Base-by-base conservation (phyloP, 208 protist genomes). In the Trypanosoma scelopori region DNA sequence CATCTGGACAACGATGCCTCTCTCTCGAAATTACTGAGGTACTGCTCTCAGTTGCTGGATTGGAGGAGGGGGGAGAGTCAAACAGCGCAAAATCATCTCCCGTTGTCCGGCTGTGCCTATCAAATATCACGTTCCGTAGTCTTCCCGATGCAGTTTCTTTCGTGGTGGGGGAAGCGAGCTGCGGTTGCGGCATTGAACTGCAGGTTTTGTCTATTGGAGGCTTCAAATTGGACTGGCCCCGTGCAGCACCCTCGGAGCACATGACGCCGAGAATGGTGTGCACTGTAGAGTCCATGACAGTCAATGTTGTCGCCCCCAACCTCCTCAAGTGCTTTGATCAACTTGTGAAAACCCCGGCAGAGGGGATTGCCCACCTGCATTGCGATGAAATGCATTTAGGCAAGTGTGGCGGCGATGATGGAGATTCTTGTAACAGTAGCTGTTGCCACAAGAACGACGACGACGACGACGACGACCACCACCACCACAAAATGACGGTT, bases 311-410 rank as follows among this genome's bases (percentile, higher is more conserved):
- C n/a, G 27, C 25, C 30, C 61, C 32, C 27, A 39, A 22, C 58
- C n/a, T 67, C 15, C 32, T 47, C n/a, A 58, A 4, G 20, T 50
- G 48, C 41, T 67, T 67, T 42, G 50, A 67, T 58, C 23, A 35
- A 32, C 22, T 67, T 39, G 22, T 56, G 27, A 67, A 41, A 20
- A 20, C 39, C 23, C 49, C 61, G 25, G 25, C 41, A 42, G 50
- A 67, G 25, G 39, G 47, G 25, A 42, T 67, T 48, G 61, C 23
- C 18, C 48, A 22, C 5, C 32, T 58, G 32, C 58, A 67, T 41
- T 56, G 39, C 39, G 25, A 1, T 20, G 39, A 35, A 15, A 67
- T 22, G 18, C 41, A 35, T 27, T 18, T 16, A 28, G 48, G 20
- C 7, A 27, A 35, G n/a, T 55, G 46, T 25, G 25, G 7, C 48